A percentile compares a stretch with the other conserved stretches of the same genome.
phyloP scores from a whole-genome alignment of 169 alveolate species.

The Babesia bigemina region DNA sequence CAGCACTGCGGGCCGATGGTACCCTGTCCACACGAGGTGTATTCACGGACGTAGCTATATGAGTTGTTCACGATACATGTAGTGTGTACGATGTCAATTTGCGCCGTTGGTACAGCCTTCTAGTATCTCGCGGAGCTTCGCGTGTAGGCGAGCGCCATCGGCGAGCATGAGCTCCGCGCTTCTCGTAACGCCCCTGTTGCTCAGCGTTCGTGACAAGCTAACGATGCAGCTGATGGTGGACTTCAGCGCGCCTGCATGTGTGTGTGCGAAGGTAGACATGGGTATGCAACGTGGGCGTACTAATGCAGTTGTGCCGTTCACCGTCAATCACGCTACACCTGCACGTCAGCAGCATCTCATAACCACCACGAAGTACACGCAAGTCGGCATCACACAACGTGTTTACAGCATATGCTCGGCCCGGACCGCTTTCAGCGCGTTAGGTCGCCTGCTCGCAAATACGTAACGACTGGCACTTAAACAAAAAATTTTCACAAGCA shows the following conservation, averaged over 20 bases:
- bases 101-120: not conserved
- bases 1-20: too few relatives aligned
- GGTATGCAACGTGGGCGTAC: too few relatives aligned
- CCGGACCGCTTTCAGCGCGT: too few relatives aligned
- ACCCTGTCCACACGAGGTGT: not conserved
- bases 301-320: too few relatives aligned
- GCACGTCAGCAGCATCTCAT: too few relatives aligned
- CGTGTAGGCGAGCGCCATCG: constrained; percentile 12
- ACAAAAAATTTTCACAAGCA: too few relatives aligned
- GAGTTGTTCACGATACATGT: not conserved
- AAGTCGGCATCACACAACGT: too few relatives aligned
- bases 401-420: too few relatives aligned
- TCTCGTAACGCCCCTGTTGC: not conserved
- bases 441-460: too few relatives aligned
- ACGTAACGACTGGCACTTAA: too few relatives aligned
- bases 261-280: not conserved
- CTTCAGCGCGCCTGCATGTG: constrained; percentile 29
- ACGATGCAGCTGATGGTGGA: constrained; percentile 8
- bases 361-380: too few relatives aligned
- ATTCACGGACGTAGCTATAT: not conserved
- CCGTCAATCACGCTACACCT: too few relatives aligned
- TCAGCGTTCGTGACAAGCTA: not conserved
- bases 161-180: constrained; percentile 18
- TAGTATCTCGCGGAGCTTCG: constrained; percentile 21
- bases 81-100: not conserved